Evolutionary conservation across 2,329 filamentous ascomycete species (phyloP).

Genomic region (Colletotrichum echinochloae): DNA sequence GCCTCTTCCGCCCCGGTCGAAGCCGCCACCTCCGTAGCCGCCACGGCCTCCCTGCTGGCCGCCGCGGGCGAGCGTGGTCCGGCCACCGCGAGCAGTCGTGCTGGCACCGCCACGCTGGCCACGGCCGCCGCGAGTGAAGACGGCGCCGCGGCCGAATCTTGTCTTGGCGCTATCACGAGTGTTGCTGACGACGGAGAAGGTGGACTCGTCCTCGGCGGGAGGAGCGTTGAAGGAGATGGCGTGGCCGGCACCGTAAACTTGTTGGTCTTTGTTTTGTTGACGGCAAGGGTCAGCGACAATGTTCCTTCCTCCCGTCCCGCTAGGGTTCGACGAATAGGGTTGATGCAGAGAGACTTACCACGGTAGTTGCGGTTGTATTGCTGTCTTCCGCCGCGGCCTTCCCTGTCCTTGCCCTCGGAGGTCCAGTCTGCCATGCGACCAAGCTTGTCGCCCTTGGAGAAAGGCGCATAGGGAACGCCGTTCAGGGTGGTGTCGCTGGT

Average conservation of each 20-base stretch:
- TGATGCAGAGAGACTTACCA: slow-evolving; percentile 66
- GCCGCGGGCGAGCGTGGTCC: slow-evolving; percentile 77
- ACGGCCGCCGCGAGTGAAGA: slow-evolving; percentile 88
- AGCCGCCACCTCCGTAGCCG: slow-evolving; percentile 67
- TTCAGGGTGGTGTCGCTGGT: slow-evolving; percentile 89
- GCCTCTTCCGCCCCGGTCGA: slow-evolving; percentile 79
- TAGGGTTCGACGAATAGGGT: neutral
- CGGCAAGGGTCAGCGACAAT: slow-evolving; percentile 28
- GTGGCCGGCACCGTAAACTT: slow-evolving; percentile 93
- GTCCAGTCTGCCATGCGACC: slow-evolving; percentile 99
- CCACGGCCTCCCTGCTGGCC: slow-evolving; percentile 71
- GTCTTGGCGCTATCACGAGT: slow-evolving; percentile 87
- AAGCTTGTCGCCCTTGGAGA: slow-evolving; percentile 98
- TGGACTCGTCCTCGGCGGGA: slow-evolving; percentile 92
- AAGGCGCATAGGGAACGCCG: slow-evolving; percentile 96
- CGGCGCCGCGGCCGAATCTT: slow-evolving; percentile 88
- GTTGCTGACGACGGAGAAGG: slow-evolving; percentile 98
- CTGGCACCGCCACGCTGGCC: slow-evolving; percentile 76
- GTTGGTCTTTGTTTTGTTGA: slow-evolving; percentile 78
- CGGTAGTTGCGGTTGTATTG: slow-evolving; percentile 95
- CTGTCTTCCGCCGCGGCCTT: slow-evolving; percentile 79
- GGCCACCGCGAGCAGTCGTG: slow-evolving; percentile 64
- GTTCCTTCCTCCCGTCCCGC: neutral
- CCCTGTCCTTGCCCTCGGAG: slow-evolving; percentile 86
- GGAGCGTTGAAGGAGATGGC: slow-evolving; percentile 91